phyloP scores from a whole-genome alignment of 805 yeast species.

The Nakazawaea populi region DNA sequence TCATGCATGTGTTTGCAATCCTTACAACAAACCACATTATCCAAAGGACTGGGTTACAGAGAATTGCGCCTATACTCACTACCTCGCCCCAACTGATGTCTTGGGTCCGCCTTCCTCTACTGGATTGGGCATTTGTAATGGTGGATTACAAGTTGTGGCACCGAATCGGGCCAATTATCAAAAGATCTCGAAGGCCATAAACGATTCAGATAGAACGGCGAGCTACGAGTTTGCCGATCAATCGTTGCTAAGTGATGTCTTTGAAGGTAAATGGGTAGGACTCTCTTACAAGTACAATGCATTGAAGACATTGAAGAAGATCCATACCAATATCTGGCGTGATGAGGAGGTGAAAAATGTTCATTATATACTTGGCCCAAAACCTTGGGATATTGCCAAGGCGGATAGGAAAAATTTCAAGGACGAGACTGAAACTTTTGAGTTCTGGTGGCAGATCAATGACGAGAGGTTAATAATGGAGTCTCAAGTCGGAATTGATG shows the following conservation, averaged over 20 bases:
- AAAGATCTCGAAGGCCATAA: conserved; percentile 34
- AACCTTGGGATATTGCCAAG: conserved; percentile 49
- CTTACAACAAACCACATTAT: conserved; percentile 43
- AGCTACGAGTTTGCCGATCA: conserved; percentile 55
- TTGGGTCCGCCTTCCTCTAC: conserved; percentile 35
- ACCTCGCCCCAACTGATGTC: conserved; percentile 20
- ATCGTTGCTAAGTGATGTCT: conserved; percentile 48
- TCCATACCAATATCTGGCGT: conserved; percentile 44
- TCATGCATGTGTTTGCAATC: conserved; percentile 61
- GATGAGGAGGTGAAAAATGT: conserved; percentile 45
- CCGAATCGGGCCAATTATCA: conserved; percentile 34
- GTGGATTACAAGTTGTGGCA: conserved; percentile 49
- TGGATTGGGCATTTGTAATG: conserved; percentile 48
- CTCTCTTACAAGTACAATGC: conserved; percentile 50
- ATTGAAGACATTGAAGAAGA: conserved; percentile 41
- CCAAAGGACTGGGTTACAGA: conserved; percentile 46
- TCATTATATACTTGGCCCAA: conserved; percentile 53
- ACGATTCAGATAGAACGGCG: conserved; percentile 29
- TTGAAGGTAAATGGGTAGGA: conserved; percentile 43
- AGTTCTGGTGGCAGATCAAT: conserved; percentile 44
- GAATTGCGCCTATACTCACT: conserved; percentile 46
- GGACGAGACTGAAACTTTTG: conserved; percentile 43
- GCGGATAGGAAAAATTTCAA: conserved; percentile 14
- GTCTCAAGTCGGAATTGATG: conserved; percentile 8
- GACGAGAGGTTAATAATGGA: conserved; percentile 23